Evolutionary conservation across 1,284 basidiomycete species (phyloP).

Genomic region (Microbotryum intermedium): DNA sequence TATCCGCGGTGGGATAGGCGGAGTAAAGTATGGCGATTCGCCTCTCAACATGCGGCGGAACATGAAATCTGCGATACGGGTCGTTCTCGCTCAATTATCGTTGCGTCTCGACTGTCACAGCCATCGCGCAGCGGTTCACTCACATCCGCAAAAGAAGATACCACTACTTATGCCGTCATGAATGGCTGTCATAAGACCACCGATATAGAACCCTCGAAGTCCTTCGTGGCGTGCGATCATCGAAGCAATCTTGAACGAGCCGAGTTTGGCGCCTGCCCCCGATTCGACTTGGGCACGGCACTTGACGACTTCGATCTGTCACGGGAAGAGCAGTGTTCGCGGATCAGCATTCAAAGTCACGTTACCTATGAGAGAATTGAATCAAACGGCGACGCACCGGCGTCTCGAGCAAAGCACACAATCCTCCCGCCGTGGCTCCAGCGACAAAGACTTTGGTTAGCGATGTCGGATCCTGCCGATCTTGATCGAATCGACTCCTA

Average conservation of each 20-base stretch:
- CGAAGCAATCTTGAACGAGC: slow-evolving; percentile 31
- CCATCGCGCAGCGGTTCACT: not conserved
- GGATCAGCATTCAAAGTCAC: not conserved
- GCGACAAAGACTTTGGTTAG: slow-evolving; percentile 31
- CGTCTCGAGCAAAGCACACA: slow-evolving; percentile 36
- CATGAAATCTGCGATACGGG: slow-evolving; percentile 25
- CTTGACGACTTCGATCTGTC: slow-evolving; percentile 37
- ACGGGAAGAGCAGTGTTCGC: not conserved
- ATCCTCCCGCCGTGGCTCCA: slow-evolving; percentile 33
- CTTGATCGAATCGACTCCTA: slow-evolving; percentile 25
- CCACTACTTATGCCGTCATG: slow-evolving; percentile 34
- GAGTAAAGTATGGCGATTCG: slow-evolving; percentile 21
- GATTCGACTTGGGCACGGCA: slow-evolving; percentile 35
- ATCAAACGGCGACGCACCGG: slow-evolving; percentile 26
- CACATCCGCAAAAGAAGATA: slow-evolving; percentile 35
- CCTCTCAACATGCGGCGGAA: slow-evolving; percentile 28
- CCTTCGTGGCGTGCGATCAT: slow-evolving; percentile 33
- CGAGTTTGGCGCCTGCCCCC: slow-evolving; percentile 25
- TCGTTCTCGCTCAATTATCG: not conserved
- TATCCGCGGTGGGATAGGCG: slow-evolving; percentile 1
- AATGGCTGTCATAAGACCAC: slow-evolving; percentile 35
- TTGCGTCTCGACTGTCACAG: not conserved
- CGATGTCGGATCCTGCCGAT: slow-evolving; percentile 32
- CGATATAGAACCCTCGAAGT: slow-evolving; percentile 34
- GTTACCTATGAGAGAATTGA: not conserved